phyloP scores from a whole-genome alignment of 1,139 yeast genomes.

The Sugiyamaella xylanicola region DNA sequence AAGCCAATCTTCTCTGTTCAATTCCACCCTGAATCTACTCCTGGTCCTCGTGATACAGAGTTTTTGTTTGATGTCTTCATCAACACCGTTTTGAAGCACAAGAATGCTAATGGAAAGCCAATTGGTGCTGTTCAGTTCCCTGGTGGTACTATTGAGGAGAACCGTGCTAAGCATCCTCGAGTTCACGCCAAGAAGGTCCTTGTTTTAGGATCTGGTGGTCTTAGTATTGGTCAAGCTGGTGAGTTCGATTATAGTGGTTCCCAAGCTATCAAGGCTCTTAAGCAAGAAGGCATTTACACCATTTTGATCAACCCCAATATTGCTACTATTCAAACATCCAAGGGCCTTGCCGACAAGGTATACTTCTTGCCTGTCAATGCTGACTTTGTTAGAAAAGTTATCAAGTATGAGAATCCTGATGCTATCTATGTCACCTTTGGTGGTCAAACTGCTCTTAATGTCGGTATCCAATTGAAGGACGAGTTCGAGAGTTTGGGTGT shows the following conservation, averaged over 20 bases:
- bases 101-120: constrained; percentile 50
- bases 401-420: constrained; percentile 92
- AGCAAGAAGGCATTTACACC: constrained; percentile 96
- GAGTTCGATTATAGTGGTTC: constrained; percentile 99
- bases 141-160: constrained; percentile 78
- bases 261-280: constrained; percentile 76
- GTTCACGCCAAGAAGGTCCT: constrained; percentile 89
- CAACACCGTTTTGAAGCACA: constrained; percentile 69
- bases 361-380: constrained; percentile 96
- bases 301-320: constrained; percentile 95
- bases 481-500: constrained; percentile 92
- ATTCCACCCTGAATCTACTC: constrained; percentile 99
- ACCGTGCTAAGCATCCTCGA: constrained; percentile 63
- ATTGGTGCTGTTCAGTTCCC: constrained; percentile 84
- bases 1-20: constrained; percentile 97
- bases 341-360: constrained; percentile 96
- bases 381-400: constrained; percentile 93
- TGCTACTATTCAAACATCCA: constrained; percentile 97
- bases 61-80: constrained; percentile 94
- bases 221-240: constrained; percentile 99
- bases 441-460: constrained; percentile 97
- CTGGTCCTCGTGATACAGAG: constrained; percentile 99
- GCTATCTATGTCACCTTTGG: constrained; percentile 97
- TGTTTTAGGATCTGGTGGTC: constrained; percentile 97
- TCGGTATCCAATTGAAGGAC: constrained; percentile 93